Evolutionary conservation across 805 yeast species (phyloP).

Genomic region (Candida germanica): DNA sequence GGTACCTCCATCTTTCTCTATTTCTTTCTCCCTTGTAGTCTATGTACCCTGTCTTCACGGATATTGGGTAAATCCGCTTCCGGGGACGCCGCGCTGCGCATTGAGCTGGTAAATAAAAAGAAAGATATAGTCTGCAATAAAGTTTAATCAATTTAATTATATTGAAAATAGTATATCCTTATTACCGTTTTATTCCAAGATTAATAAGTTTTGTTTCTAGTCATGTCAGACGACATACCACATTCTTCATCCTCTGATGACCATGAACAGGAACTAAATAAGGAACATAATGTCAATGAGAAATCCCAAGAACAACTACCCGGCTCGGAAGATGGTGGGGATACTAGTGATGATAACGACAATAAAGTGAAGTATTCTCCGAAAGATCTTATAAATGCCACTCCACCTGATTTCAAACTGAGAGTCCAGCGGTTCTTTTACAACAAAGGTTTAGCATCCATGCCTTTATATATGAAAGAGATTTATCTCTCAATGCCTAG

Average conservation of each 20-base stretch:
- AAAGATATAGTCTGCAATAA: too few species aligned
- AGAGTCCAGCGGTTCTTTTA: constrained; percentile 19
- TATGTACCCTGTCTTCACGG: too few species aligned
- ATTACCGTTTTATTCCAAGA: too few species aligned
- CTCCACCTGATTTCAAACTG: constrained; percentile 22
- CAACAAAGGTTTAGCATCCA: constrained; percentile 20
- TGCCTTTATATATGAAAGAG: constrained; percentile 35
- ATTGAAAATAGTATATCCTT: too few species aligned
- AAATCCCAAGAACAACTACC: background rate
- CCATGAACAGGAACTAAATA: background rate
- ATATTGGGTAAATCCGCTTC: too few species aligned
- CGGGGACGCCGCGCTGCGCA: background rate
- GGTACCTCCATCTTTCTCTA: too few species aligned
- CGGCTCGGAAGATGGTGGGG: background rate
- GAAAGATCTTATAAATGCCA: constrained; percentile 9
- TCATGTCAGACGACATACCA: constrained; percentile 1
- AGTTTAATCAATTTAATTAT: too few species aligned
- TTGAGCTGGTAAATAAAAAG: background rate
- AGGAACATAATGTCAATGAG: too few species aligned
- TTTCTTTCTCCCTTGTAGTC: too few species aligned
- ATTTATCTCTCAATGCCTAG: constrained; percentile 41
- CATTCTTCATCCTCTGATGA: constrained; percentile 1
- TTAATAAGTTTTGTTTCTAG: background rate
- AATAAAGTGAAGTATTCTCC: background rate
- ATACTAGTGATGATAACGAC: background rate